Evolutionary conservation across 768 basidiomycete species (phyloP).

Genomic region (Nevesoporus exiguus): DNA sequence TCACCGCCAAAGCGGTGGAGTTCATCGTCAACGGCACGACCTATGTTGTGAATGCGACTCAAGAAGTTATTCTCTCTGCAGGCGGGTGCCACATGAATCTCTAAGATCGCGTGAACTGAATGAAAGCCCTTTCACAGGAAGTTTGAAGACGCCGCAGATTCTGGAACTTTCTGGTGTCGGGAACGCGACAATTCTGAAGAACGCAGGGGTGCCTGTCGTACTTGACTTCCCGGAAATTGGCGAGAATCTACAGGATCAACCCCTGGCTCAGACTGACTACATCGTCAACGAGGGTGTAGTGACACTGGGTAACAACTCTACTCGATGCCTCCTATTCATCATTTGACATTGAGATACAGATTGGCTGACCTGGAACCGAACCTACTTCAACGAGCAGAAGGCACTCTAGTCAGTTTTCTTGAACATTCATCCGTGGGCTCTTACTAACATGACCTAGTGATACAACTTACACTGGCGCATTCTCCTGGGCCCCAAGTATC

Average conservation of each 20-base stretch:
- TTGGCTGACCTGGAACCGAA: background rate
- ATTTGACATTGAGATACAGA: background rate
- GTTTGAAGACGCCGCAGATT: background rate
- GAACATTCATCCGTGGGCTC: background rate
- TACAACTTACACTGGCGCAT: background rate
- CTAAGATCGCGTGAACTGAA: background rate
- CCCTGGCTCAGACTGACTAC: background rate
- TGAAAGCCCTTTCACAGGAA: background rate
- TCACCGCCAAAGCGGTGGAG: background rate
- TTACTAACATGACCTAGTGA: background rate
- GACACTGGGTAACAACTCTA: background rate
- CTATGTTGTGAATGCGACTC: background rate
- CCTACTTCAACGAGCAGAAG: background rate
- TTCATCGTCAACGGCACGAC: background rate
- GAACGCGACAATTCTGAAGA: background rate
- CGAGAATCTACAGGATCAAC: slow-evolving; percentile 3
- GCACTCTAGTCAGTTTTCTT: background rate
- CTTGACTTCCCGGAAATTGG: background rate
- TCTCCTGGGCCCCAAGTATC: background rate
- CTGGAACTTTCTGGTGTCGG: background rate
- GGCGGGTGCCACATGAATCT: background rate
- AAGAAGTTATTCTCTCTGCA: background rate
- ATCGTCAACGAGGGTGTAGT: background rate
- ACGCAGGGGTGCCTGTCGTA: background rate
- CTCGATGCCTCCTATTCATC: background rate